Conservation (phyloP, 2,329 filamentous ascomycete species). For the Fusarium pseudograminearum region DNA sequence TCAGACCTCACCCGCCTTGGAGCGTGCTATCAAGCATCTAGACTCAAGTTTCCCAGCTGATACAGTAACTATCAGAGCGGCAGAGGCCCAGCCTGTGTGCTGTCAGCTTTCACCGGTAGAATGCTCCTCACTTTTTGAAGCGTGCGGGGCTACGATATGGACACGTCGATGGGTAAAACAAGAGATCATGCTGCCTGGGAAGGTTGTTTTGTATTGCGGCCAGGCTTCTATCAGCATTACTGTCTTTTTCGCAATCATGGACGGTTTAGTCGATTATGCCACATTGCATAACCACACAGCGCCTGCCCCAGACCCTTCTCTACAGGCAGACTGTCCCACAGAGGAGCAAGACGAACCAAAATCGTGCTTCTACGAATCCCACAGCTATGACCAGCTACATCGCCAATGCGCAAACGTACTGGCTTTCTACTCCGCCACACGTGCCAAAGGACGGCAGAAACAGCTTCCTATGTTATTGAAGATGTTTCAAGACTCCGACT, state of each 20-base stretch:
- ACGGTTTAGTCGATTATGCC: neutral
- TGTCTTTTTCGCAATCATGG: neutral
- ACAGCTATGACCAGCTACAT: neutral
- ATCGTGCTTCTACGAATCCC: neutral
- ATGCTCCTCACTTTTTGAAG: neutral
- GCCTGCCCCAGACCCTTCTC: fast-evolving
- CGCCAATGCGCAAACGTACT: neutral
- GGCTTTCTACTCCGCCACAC: neutral
- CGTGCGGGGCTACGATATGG: neutral
- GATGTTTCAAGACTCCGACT: neutral
- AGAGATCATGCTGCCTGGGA: neutral
- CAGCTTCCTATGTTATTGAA: neutral
- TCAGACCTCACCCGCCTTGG: neutral
- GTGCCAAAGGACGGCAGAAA: fast-evolving
- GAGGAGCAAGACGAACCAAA: neutral
- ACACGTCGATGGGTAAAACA: neutral
- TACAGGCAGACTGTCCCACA: neutral
- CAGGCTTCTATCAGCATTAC: neutral
- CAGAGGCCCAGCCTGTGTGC: neutral
- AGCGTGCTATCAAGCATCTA: neutral
- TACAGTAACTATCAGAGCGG: neutral
- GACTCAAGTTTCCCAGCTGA: neutral
- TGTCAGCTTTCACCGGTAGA: neutral
- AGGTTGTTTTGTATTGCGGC: neutral
- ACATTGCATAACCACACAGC: neutral